Percentiles rank a stretch among this genome's conserved stretches.
These are phyloP conservation scores for Epithele typhae DNA, from an alignment of 768 basidiomycete genomes.

Conservation along the genomic window DNA sequence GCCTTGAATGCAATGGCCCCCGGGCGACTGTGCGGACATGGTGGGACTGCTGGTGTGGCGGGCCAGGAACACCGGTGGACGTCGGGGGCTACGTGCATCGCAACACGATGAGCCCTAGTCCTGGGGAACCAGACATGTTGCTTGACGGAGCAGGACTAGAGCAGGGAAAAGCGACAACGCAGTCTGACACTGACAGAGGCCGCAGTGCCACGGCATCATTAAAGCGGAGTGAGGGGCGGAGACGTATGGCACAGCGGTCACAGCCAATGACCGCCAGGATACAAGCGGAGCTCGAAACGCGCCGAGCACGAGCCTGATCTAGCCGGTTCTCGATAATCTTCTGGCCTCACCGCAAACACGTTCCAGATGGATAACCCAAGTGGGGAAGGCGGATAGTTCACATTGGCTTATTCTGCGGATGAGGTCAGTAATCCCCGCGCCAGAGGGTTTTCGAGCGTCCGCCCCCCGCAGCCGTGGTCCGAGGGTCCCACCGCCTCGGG, in stretches of 20 bases:
- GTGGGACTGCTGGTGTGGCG: slow-evolving; percentile 4
- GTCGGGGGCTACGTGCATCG: no score
- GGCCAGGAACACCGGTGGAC: slow-evolving; percentile 2
- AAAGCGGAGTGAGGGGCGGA: no score
- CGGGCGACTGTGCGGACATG: slow-evolving; percentile 6
- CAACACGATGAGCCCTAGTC: no score
- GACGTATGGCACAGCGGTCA: no score
- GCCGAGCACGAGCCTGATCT: slow-evolving; percentile 13
- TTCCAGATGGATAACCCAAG: slow-evolving; percentile 15
- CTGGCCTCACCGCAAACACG: slow-evolving; percentile 23
- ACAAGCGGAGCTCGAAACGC: not conserved
- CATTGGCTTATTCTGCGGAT: slow-evolving; percentile 3
- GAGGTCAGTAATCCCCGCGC: slow-evolving; percentile 14
- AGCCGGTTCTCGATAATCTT: slow-evolving; percentile 13
- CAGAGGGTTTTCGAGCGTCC: slow-evolving; percentile 9
- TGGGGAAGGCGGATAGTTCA: slow-evolving; percentile 12
- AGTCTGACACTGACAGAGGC: no score
- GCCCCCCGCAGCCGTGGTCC: slow-evolving; percentile 9
- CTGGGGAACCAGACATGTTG: no score
- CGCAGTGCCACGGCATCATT: no score
- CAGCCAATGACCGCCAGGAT: no score
- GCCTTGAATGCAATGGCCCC: slow-evolving; percentile 6
- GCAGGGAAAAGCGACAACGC: no score
- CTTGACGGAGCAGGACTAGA: no score
- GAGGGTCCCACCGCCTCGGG: slow-evolving; percentile 7